Conservation (phyloP, 768 basidiomycete species). For the Leccinum imitatum region DNA sequence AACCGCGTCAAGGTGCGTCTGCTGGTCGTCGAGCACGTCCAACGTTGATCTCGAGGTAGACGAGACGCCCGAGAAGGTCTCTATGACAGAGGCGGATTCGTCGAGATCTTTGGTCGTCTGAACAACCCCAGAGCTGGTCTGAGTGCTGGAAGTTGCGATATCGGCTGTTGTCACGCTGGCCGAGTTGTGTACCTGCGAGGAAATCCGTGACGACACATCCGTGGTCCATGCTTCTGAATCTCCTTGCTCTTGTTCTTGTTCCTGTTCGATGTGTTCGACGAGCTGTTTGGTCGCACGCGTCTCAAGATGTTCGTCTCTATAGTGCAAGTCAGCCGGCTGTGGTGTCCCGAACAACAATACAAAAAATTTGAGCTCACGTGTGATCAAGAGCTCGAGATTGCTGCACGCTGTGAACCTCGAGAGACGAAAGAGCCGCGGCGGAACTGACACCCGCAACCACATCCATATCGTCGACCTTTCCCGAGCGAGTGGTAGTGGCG, state of each 20-base stretch:
- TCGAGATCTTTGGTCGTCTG: not conserved
- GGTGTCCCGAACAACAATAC: not conserved
- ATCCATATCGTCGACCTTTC: not conserved
- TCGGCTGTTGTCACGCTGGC: not conserved
- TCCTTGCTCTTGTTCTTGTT: not conserved
- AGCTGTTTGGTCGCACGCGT: not conserved
- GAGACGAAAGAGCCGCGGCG: not conserved
- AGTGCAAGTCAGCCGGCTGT: not conserved
- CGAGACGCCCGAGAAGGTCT: not conserved
- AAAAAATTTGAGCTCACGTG: slow-evolving; percentile 1
- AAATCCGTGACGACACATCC: not conserved
- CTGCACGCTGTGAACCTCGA: not conserved
- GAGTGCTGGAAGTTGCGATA: not conserved
- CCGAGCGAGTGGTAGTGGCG: not conserved
- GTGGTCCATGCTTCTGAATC: not conserved
- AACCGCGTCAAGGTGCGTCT: not conserved
- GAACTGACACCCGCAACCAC: not conserved
- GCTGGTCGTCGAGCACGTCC: not conserved
- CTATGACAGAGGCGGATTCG: not conserved
- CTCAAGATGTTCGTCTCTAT: not conserved
- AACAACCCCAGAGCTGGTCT: not conserved
- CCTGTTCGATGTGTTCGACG: not conserved
- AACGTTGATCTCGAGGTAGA: not conserved
- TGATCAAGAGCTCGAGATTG: not conserved
- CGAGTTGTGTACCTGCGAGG: not conserved